Evolutionary conservation across 176 grass and related monocot genomes (phyloP), one percentile per base, ranked within the genome.

Genomic region (Dendrocalamus sinicus): DNA sequence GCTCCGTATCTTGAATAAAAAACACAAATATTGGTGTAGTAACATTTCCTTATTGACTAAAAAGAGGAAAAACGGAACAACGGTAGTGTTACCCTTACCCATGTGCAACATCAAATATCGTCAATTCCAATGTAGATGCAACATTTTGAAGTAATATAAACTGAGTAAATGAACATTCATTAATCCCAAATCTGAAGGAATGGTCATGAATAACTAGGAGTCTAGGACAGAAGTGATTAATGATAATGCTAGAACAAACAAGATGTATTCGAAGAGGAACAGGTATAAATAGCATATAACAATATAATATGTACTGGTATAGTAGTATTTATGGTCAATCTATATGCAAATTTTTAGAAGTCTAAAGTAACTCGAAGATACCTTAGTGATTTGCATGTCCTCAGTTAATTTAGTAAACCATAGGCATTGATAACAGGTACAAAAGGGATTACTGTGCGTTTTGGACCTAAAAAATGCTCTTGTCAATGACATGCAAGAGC

Each of bases 221-320:
- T 8, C 23, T 9, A 10, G 62, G 20, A 53, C 19, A 80, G 0
- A 81, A 51, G 2, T 72, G 35, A 37, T 69, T 5, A 37, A 19
- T 41, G 28, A 78, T 35, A 65, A 81, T 73, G 35, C 15, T 79
- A 15, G 10, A 72, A 66, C 17, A 73, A 80, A 66, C 15, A 79
- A 48, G 14, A 65, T 46, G 41, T 30, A 50, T 35, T 64, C 24
- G 45, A 50, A 32, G 58, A 78, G 14, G 24, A 79, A 79, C 6
- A 20, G 7, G 1, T 13, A 80, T 67, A 67, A 3, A 67, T 51
- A 64, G 6, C 44, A 66, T 66, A 30, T 66, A 45, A 59, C 5
- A 12, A 12, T 58, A 76, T 58, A 73, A 32, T 55, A 37, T 11
- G 46, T 75, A 55, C 9, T 12, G 0, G 48, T 55, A 52, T 55